Evolutionary conservation across 2,329 filamentous ascomycete genomes (phyloP).

Genomic region (Exophiala aquamarina): DNA sequence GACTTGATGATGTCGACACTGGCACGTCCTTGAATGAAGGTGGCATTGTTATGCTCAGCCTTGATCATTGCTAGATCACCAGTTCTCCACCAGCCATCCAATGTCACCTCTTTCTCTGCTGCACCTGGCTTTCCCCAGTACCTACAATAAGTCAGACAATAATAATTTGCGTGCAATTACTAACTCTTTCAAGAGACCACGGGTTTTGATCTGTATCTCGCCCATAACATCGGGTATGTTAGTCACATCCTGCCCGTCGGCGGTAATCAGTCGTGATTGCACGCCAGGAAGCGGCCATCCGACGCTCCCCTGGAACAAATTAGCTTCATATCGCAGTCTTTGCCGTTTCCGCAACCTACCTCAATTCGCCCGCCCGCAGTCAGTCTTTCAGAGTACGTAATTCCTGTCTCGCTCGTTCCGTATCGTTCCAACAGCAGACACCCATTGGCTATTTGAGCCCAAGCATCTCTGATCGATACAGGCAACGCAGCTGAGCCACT

Average conservation of each 20-base stretch:
- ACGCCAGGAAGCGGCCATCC: constrained; percentile 49
- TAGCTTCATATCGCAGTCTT: not conserved
- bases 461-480: constrained; percentile 39
- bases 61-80: constrained; percentile 33
- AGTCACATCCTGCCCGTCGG: constrained; percentile 36
- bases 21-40: constrained; percentile 46
- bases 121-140: constrained; percentile 6
- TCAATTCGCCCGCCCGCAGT: not conserved
- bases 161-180: not conserved
- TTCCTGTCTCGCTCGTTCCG: constrained; percentile 33
- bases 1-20: constrained; percentile 51
- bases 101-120: not conserved
- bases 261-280: constrained; percentile 45
- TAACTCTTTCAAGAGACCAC: constrained; percentile 42
- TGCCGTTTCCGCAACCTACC: not conserved
- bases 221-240: constrained; percentile 36
- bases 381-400: not conserved
- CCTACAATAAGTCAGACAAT: not conserved
- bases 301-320: constrained; percentile 29
- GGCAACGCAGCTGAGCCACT: constrained; percentile 44
- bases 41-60: constrained; percentile 26
- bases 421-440: constrained; percentile 48
- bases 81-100: constrained; percentile 33
- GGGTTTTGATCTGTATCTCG: constrained; percentile 43
- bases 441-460: constrained; percentile 37